Evolutionary conservation across 345 rosid species (phyloP).

Genomic region (Schrenkiella parvula): DNA sequence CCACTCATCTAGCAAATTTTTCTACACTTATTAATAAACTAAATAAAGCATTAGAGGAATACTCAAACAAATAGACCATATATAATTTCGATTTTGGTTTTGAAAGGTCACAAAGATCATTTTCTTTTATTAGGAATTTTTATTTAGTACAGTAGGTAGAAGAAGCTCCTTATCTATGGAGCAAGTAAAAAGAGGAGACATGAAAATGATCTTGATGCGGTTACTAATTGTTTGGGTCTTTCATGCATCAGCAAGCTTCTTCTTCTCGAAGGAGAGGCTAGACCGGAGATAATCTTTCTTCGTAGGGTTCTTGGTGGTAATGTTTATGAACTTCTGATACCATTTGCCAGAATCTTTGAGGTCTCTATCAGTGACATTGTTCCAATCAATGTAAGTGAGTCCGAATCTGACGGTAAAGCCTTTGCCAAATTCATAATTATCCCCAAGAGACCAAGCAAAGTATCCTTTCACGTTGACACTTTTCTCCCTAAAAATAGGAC

Average conservation of each 20-base stretch:
- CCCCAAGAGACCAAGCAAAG: conserved; percentile 23
- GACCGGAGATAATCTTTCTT: background rate
- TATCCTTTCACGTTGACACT: conserved; percentile 15
- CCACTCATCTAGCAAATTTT: too few relatives aligned
- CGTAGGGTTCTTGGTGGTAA: background rate
- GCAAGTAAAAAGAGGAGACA: conserved; percentile 1
- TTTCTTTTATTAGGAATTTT: background rate
- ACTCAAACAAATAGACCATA: too few relatives aligned
- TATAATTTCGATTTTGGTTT: too few relatives aligned
- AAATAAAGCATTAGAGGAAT: too few relatives aligned
- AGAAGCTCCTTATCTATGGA: conserved; percentile 8
- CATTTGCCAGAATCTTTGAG: conserved; percentile 11
- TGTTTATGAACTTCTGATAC: background rate
- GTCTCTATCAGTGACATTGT: conserved; percentile 1
- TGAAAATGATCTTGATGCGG: conserved; percentile 1
- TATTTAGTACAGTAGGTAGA: background rate
- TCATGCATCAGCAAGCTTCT: conserved; percentile 5
- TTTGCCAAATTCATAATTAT: conserved; percentile 16
- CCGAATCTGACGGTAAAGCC: conserved; percentile 23
- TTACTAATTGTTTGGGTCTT: background rate
- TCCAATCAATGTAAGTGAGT: conserved; percentile 16
- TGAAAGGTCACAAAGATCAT: too few relatives aligned
- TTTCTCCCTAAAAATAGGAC: background rate
- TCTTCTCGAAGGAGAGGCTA: background rate
- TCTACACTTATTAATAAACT: too few relatives aligned